Percentiles rank a stretch among this genome's conserved stretches.
Evolutionary conservation across 805 yeast genomes (phyloP).

Genomic region (Wickerhamiella dianesei): DNA sequence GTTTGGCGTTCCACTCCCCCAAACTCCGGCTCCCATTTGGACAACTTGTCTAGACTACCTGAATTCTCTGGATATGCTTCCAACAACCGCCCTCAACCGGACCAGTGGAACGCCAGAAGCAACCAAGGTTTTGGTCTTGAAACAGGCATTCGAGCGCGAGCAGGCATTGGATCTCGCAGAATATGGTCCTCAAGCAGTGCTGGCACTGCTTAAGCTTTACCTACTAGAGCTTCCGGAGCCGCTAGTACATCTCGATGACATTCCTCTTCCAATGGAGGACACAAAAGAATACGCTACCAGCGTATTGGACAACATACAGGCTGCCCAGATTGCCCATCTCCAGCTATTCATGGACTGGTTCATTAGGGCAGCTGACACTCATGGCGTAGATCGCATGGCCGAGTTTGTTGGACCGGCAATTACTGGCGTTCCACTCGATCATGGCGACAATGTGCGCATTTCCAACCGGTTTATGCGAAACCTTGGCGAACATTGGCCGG

Average conservation of each 20-base stretch:
- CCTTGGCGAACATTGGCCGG: constrained; percentile 32
- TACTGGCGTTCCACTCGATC: constrained; percentile 38
- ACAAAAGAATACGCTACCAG: constrained; percentile 32
- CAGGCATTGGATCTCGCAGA: constrained; percentile 42
- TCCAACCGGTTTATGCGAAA: constrained; percentile 43
- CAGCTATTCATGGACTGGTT: constrained; percentile 2
- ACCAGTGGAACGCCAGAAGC: constrained; percentile 11
- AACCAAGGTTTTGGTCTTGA: constrained; percentile 12
- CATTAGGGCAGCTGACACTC: background rate
- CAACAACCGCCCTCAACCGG: constrained; percentile 4
- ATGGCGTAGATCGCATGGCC: constrained; percentile 22
- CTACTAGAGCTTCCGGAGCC: constrained; percentile 42
- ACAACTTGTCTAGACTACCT: constrained; percentile 18
- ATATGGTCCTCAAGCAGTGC: constrained; percentile 42
- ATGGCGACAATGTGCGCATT: constrained; percentile 36
- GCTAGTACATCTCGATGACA: constrained; percentile 37
- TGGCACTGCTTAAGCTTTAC: constrained; percentile 32
- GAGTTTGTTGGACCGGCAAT: constrained; percentile 41
- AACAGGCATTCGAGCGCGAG: constrained; percentile 30
- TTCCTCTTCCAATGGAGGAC: constrained; percentile 42
- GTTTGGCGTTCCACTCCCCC: constrained; percentile 22
- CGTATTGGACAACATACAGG: constrained; percentile 23
- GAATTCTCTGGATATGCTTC: background rate
- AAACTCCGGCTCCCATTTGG: constrained; percentile 20
- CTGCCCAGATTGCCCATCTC: constrained; percentile 5